phyloP scores from a whole-genome alignment of 2,329 filamentous ascomycete genomes.

The Leptoxyphium fumago region DNA sequence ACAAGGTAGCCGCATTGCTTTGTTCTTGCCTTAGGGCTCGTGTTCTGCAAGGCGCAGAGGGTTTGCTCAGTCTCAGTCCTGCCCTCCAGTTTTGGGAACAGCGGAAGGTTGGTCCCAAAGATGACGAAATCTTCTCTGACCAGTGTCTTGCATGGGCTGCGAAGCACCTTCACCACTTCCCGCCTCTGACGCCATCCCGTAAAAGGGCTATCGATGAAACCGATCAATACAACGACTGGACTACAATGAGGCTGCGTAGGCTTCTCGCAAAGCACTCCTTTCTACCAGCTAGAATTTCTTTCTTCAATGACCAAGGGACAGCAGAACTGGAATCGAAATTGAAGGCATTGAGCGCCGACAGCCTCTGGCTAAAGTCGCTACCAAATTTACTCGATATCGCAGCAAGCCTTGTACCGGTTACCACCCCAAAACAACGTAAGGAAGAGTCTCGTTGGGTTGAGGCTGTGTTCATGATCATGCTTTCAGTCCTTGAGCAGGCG shows the following conservation, averaged over 20 bases:
- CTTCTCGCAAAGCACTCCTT: conserved; percentile 29
- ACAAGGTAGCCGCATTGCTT: conserved; percentile 10
- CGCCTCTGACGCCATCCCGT: not conserved
- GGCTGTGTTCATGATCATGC: conserved; percentile 17
- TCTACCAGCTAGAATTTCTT: conserved; percentile 23
- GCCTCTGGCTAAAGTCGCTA: conserved; percentile 2
- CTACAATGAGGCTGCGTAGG: conserved; percentile 15
- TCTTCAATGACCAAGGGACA: conserved; percentile 11
- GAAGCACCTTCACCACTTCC: not conserved
- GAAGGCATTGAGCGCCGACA: not conserved
- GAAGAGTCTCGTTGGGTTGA: conserved; percentile 32
- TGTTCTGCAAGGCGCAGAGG: conserved; percentile 1
- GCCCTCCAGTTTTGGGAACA: conserved; percentile 12
- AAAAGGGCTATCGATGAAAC: not conserved
- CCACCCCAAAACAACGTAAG: conserved; percentile 25
- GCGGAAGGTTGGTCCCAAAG: conserved; percentile 7
- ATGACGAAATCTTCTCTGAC: not conserved
- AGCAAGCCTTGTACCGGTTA: conserved; percentile 25
- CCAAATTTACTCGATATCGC: conserved; percentile 25
- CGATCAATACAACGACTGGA: not conserved
- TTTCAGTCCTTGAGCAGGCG: not conserved
- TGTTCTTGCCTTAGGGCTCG: conserved; percentile 11
- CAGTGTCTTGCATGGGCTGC: not conserved
- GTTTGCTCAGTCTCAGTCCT: not conserved
- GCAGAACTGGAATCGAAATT: not conserved